A percentile compares a stretch with the other conserved stretches of the same genome.
Conservation (phyloP, 192 early-diverging fungal species). For the Coemansia sp. region DNA sequence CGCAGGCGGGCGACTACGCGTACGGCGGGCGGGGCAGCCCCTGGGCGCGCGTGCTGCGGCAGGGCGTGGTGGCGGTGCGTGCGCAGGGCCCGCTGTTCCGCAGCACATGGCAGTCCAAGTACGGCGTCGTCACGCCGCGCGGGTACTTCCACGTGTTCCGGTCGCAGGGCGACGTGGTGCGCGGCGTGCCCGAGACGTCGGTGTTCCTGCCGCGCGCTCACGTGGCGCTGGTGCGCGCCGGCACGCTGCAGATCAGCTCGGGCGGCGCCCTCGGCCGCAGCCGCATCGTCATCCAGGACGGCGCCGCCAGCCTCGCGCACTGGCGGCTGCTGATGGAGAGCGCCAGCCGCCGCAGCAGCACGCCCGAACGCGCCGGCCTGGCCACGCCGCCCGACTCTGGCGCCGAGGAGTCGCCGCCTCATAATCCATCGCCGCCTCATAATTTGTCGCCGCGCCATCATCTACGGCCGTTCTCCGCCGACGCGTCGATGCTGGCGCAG, state of each 20-base stretch:
- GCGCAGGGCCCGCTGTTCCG: conserved; percentile 48
- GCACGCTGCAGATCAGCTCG: conserved; percentile 38
- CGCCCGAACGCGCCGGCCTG: background rate
- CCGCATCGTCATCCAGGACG: conserved; percentile 51
- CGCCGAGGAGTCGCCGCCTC: conserved; percentile 24
- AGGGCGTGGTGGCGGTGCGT: conserved; percentile 49
- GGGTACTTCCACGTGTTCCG: conserved; percentile 55
- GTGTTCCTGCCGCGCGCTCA: conserved; percentile 44
- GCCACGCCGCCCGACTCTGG: conserved; percentile 46
- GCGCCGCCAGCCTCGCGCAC: conserved; percentile 25
- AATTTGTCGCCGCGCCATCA: no score
- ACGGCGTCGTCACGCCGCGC: conserved; percentile 48
- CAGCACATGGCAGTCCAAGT: conserved; percentile 56
- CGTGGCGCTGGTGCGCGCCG: conserved; percentile 15
- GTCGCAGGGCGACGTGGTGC: conserved; percentile 53
- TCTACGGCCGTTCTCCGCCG: conserved; percentile 47
- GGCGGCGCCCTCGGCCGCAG: conserved; percentile 43
- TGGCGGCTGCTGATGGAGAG: conserved; percentile 48
- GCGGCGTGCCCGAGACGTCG: conserved; percentile 48
- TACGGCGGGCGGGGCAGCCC: conserved; percentile 25
- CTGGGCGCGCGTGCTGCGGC: conserved; percentile 46
- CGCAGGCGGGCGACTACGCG: conserved; percentile 9
- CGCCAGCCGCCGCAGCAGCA: conserved; percentile 5
- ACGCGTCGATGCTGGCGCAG: conserved; percentile 42
- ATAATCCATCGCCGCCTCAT: no score